Evolutionary conservation across 179 eudicot species (phyloP).

Genomic region (Nepenthes alata): DNA sequence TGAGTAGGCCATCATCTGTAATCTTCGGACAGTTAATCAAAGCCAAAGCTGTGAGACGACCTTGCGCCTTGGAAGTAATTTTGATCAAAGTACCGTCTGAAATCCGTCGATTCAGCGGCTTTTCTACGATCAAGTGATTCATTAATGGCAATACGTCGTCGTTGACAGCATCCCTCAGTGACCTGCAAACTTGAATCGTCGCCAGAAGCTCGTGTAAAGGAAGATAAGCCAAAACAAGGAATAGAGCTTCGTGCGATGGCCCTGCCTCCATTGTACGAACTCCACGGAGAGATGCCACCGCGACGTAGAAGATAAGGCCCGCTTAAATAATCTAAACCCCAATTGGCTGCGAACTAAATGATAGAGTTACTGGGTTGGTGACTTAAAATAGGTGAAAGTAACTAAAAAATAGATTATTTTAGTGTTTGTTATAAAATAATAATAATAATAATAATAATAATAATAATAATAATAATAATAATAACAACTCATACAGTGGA

Average conservation of each 20-base stretch:
- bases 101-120: slow-evolving; percentile 28
- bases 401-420: no score
- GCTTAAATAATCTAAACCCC: no score
- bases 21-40: slow-evolving; percentile 40
- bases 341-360: no score
- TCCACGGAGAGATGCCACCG: no score
- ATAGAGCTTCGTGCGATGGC: slow-evolving; percentile 42
- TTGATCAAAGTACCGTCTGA: slow-evolving; percentile 28
- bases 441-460: no score
- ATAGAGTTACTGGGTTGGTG: no score
- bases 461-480: no score
- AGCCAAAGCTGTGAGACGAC: slow-evolving; percentile 38
- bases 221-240: slow-evolving; percentile 44
- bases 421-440: no score
- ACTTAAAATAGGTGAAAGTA: no score
- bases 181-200: slow-evolving; percentile 32
- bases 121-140: slow-evolving; percentile 22
- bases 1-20: slow-evolving; percentile 43
- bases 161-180: slow-evolving; percentile 39
- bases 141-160: slow-evolving; percentile 54
- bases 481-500: no score
- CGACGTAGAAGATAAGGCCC: no score
- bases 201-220: slow-evolving; percentile 48
- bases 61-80: slow-evolving; percentile 34
- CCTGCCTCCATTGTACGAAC: slow-evolving; percentile 3